Evolutionary conservation across 768 basidiomycete genomes (phyloP), one percentile per base, ranked within the genome.

Genomic region (Asterophora parasitica): DNA sequence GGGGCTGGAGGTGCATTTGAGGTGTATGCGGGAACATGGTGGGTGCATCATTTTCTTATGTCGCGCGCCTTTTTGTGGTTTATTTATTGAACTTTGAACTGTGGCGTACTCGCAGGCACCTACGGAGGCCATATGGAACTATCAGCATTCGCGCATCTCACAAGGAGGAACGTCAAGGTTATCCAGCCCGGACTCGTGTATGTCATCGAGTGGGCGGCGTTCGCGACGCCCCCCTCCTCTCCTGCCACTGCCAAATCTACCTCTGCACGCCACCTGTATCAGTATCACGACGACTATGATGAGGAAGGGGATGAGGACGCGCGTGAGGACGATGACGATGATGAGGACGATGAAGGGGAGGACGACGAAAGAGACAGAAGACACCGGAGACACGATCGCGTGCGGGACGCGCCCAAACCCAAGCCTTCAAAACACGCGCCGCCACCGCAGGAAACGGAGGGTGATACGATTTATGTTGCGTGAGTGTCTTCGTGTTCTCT

Each of bases 101-200:
- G n/a, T n/a, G n/a, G n/a, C n/a, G n/a, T n/a, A n/a, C n/a, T n/a
- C n/a, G n/a, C n/a, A 86, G 88, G 81, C 23, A 94, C 92, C 1
- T 95, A 94, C 51, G 93, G 92, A 34, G 92, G 92, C 1, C 91
- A 96, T 65, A 79, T 96, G 58, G 93, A 96, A 64, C 74, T 96
- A n/a, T 88, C 86, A 13, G 91, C 91, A 0, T 95, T 93, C 63
- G 85, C 93, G 3, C 88, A 92, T 56, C 78, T 91, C 71, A 76
- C 76, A 41, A 71, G 72, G 46, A 75, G 85, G 26, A 78, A 91
- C 58, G 85, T 96, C 64, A 95, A 95, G 70, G 91, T 96, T 49
- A 79, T 94, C 44, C 93, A 95, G 60, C 92, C 93, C 0, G 90
- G 88, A 1, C 75, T 96, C 28, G 87, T 92, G 20, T 93, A 93